Evolutionary conservation across 2,329 filamentous ascomycete species (phyloP).

Genomic region (Hymenoscyphus scutula): DNA sequence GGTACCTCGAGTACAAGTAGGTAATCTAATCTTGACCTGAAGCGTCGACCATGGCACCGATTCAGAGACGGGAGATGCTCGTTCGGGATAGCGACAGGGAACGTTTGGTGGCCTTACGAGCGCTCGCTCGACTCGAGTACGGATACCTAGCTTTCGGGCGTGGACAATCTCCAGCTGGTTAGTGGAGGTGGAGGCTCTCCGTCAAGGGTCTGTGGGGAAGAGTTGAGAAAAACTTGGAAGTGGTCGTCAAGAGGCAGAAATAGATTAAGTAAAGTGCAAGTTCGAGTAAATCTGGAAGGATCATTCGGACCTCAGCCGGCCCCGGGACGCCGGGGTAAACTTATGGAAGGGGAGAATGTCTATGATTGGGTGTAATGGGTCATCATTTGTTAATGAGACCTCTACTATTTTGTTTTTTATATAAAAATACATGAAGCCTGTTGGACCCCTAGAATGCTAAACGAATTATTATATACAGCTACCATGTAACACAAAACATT

Average conservation of each 20-base stretch:
- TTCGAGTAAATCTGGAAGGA: neutral
- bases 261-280: neutral
- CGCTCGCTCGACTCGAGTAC: too few relatives aligned
- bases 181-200: neutral
- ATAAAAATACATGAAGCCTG: too few relatives aligned
- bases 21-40: slow-evolving; percentile 3
- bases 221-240: neutral
- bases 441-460: too few relatives aligned
- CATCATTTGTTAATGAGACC: too few relatives aligned
- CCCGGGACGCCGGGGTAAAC: neutral
- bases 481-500: neutral
- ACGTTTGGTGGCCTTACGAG: neutral
- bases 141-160: neutral
- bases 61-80: neutral
- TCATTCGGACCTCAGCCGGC: neutral
- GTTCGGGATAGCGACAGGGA: neutral
- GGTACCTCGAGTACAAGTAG: too few relatives aligned
- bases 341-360: neutral
- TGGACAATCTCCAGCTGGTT: neutral
- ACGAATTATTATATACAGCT: neutral
- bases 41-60: slow-evolving; percentile 3
- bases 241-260: neutral
- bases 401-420: too few relatives aligned
- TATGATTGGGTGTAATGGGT: slow-evolving; percentile 2
- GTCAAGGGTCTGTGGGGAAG: neutral